These are phyloP conservation scores for Nectriaceae sp. DNA, from an alignment of 2,329 filamentous ascomycete species.

Conservation along the genomic window DNA sequence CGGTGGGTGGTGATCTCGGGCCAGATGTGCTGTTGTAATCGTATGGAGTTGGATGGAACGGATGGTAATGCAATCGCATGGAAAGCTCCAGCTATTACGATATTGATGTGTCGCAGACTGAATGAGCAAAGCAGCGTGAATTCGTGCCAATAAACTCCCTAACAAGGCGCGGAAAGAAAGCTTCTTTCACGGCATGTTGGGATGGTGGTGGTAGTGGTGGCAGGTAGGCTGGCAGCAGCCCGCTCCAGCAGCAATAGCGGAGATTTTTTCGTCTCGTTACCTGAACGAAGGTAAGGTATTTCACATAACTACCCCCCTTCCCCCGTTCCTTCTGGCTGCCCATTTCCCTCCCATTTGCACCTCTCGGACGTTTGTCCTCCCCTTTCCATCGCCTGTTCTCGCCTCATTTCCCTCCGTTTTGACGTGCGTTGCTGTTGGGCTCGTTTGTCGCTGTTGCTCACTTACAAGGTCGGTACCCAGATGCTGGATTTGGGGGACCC, in stretches of 20 bases:
- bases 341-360: slow-evolving; percentile 29
- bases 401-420: slow-evolving; percentile 11
- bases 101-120: too few species aligned
- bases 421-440: slow-evolving; percentile 23
- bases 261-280: slow-evolving; percentile 20
- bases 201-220: slow-evolving; percentile 1
- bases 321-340: slow-evolving; percentile 34
- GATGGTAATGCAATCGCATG: too few species aligned
- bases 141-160: too few species aligned
- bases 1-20: slow-evolving; percentile 26
- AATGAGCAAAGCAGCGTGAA: too few species aligned
- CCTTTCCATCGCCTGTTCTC: slow-evolving; percentile 14
- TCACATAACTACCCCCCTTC: slow-evolving; percentile 41
- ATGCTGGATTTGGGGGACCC: slow-evolving; percentile 21
- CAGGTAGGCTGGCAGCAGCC: too few species aligned
- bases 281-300: slow-evolving; percentile 23
- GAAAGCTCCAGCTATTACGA: too few species aligned
- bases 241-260: slow-evolving; percentile 10
- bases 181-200: not conserved
- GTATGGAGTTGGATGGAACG: not conserved
- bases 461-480: slow-evolving; percentile 27
- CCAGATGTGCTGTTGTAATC: slow-evolving; percentile 1
- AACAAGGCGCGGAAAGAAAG: not conserved
- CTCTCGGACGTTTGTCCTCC: slow-evolving; percentile 20
- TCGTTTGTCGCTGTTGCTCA: slow-evolving; percentile 19